Percentiles rank a stretch among this genome's conserved stretches.
Evolutionary conservation across 768 basidiomycete genomes (phyloP).

Genomic region (Cantharellus anzutake): DNA sequence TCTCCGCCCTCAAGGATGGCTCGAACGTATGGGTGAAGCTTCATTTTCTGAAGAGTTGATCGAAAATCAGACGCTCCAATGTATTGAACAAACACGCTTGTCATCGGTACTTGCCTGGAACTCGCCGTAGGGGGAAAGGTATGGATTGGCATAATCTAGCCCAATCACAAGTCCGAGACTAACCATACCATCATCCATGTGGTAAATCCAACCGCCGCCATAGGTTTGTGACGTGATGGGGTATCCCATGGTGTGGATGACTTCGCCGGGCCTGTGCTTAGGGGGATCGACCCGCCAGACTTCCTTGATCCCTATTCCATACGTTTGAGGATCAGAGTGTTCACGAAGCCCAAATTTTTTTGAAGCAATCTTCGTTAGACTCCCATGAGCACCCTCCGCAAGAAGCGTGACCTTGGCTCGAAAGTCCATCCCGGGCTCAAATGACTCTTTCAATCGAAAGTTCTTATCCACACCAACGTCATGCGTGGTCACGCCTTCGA

Average conservation of each 20-base stretch:
- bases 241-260: slow-evolving; percentile 93
- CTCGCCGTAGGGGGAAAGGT: slow-evolving; percentile 78
- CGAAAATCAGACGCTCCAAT: slow-evolving; percentile 10
- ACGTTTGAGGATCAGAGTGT: slow-evolving; percentile 73
- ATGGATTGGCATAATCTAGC: slow-evolving; percentile 88
- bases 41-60: slow-evolving; percentile 43
- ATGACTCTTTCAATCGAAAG: slow-evolving; percentile 60
- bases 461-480: slow-evolving; percentile 80
- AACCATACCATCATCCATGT: slow-evolving; percentile 84
- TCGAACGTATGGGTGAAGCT: slow-evolving; percentile 87
- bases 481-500: slow-evolving; percentile 74
- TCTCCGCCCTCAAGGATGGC: slow-evolving; percentile 57
- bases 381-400: slow-evolving; percentile 91
- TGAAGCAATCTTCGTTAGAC: slow-evolving; percentile 63
- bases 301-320: slow-evolving; percentile 91
- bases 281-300: slow-evolving; percentile 75
- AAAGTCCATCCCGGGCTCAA: slow-evolving; percentile 95
- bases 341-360: slow-evolving; percentile 52
- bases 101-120: slow-evolving; percentile 46
- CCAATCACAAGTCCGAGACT: slow-evolving; percentile 84
- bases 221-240: slow-evolving; percentile 70
- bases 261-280: slow-evolving; percentile 46
- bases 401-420: slow-evolving; percentile 79
- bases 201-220: slow-evolving; percentile 90
- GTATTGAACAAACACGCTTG: slow-evolving; percentile 5